These are phyloP conservation scores for Antitrichia curtipendula DNA, from an alignment of 225 moss, liverwort and hornwort genomes.

Conservation along the genomic window DNA sequence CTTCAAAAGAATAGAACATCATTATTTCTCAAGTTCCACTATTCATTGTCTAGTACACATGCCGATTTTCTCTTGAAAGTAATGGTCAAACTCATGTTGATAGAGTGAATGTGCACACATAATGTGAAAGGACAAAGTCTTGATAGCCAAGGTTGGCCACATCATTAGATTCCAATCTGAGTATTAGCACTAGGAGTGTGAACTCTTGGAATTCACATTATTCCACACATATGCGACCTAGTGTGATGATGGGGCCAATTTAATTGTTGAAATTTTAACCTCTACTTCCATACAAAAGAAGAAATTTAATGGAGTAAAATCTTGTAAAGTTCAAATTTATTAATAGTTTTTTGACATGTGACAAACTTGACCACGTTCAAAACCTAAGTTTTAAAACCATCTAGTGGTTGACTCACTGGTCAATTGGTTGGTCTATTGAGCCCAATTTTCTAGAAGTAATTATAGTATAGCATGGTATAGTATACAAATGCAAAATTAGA, in stretches of 20 bases:
- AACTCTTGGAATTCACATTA: not conserved
- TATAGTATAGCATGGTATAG: not conserved
- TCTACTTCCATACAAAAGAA: not conserved
- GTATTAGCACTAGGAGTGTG: no score
- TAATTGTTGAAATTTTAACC: not conserved
- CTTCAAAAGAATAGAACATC: not conserved
- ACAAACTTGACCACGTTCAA: not conserved
- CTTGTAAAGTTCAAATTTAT: not conserved
- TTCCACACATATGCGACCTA: accelerated
- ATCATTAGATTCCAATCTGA: not conserved
- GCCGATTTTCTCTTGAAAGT: not conserved
- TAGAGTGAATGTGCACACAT: not conserved
- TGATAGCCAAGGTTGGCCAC: not conserved
- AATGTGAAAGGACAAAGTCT: not conserved
- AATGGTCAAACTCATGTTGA: not conserved
- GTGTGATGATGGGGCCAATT: not conserved
- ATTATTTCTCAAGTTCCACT: no score
- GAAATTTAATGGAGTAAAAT: not conserved
- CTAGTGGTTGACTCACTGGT: accelerated
- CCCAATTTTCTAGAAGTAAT: not conserved
- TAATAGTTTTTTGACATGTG: not conserved
- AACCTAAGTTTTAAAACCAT: no score
- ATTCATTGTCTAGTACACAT: not conserved
- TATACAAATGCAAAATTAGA: not conserved
- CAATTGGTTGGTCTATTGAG: not conserved